Percentiles rank a stretch among this genome's conserved stretches.
Conservation (phyloP, 108 stramenopile genomes). For the Cyclostephanos invisitatus region DNA sequence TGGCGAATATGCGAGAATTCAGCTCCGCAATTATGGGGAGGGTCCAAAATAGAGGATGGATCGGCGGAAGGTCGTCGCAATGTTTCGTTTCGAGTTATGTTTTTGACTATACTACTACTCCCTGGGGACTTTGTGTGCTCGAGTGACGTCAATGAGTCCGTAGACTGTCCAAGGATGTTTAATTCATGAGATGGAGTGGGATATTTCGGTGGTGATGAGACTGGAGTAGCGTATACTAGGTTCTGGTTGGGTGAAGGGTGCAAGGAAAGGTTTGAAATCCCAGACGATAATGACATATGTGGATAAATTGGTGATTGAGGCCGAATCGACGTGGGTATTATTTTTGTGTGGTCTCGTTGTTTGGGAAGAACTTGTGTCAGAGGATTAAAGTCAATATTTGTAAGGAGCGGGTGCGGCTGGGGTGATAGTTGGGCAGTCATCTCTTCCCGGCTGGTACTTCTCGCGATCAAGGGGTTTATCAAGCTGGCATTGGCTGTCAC, state of each 20-base stretch:
- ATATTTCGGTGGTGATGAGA: conserved; percentile 9
- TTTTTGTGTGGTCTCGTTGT: background rate
- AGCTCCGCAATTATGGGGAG: background rate
- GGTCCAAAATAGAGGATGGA: background rate
- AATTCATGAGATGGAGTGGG: background rate
- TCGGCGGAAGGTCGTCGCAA: conserved; percentile 4
- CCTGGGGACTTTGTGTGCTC: background rate
- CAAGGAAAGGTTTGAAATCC: conserved; percentile 10
- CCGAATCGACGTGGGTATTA: background rate
- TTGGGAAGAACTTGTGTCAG: conserved; percentile 2
- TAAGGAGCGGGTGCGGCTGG: background rate
- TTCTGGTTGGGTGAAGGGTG: conserved; percentile 19
- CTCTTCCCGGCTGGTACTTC: conserved; percentile 9
- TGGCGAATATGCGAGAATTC: conserved; percentile 20
- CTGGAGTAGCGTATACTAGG: background rate
- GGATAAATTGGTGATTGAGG: background rate
- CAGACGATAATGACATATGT: conserved; percentile 15
- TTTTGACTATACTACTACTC: background rate
- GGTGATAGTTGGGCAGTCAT: background rate
- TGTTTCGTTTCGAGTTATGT: background rate
- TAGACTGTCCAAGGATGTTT: background rate
- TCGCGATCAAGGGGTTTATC: conserved; percentile 15
- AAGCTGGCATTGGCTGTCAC: conserved; percentile 15
- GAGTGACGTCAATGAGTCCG: background rate
- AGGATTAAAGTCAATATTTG: conserved; percentile 1